A percentile compares a stretch with the other conserved stretches of the same genome.
These are phyloP conservation scores for Aspergillus ellipticus DNA, from an alignment of 495 filamentous ascomycete species.

Conservation along the genomic window DNA sequence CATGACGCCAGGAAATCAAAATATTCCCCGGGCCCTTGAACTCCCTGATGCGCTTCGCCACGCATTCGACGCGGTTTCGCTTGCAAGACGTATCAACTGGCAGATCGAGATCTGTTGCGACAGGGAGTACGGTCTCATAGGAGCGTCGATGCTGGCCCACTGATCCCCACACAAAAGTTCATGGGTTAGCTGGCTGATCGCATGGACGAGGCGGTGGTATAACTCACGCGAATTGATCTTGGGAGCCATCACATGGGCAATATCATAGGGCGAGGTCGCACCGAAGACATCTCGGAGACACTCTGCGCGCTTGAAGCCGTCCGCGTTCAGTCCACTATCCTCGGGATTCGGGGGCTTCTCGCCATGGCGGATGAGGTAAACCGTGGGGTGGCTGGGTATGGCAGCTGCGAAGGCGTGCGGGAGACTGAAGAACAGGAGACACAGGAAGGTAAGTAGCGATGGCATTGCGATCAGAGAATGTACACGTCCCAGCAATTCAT, in stretches of 20 bases:
- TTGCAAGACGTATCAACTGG: conserved; percentile 40
- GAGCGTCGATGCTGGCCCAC: conserved; percentile 44
- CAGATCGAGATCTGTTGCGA: conserved; percentile 46
- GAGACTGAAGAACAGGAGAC: neutral
- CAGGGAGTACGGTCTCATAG: conserved; percentile 44
- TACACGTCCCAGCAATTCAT: neutral
- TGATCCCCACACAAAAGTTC: conserved; percentile 12
- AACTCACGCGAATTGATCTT: conserved; percentile 25
- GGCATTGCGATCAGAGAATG: neutral
- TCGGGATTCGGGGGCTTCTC: conserved; percentile 43
- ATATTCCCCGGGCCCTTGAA: conserved; percentile 29
- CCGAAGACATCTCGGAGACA: conserved; percentile 47
- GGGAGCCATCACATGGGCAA: conserved; percentile 47
- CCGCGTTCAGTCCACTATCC: conserved; percentile 35
- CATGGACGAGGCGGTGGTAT: neutral
- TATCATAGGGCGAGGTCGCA: conserved; percentile 35
- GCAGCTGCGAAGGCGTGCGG: neutral
- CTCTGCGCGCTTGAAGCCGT: conserved; percentile 43
- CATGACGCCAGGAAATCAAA: conserved; percentile 32
- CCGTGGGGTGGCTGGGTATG: conserved; percentile 14
- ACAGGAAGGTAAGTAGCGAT: neutral
- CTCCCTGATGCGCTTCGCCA: conserved; percentile 15
- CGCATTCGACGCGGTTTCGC: conserved; percentile 23
- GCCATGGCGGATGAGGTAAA: conserved; percentile 54
- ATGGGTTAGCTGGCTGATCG: neutral